Conservation (phyloP, 2,329 filamentous ascomycete species). For the Parafenestella ontariensis region DNA sequence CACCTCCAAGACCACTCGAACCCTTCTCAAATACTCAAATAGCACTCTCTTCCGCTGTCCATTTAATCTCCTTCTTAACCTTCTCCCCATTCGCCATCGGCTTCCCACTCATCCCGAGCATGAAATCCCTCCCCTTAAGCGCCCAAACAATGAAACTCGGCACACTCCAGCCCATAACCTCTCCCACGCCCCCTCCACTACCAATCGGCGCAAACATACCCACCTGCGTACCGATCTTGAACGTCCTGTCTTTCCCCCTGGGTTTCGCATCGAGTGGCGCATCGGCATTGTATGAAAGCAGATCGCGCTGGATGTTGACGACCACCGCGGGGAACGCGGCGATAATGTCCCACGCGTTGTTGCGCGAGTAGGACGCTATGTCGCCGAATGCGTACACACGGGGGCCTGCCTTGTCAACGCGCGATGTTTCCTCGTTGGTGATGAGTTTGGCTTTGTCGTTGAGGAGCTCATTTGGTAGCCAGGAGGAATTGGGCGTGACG, state of each 20-base stretch:
- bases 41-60: slow-evolving; percentile 34
- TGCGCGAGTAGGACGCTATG: slow-evolving; percentile 52
- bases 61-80: slow-evolving; percentile 35
- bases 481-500: slow-evolving; percentile 60
- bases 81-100: slow-evolving; percentile 20
- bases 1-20: background rate
- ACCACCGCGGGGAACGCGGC: slow-evolving; percentile 50
- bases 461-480: slow-evolving; percentile 58
- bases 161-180: slow-evolving; percentile 46
- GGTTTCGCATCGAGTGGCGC: slow-evolving; percentile 26
- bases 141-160: slow-evolving; percentile 50
- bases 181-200: slow-evolving; percentile 42
- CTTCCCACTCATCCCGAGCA: slow-evolving; percentile 32
- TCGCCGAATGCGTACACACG: slow-evolving; percentile 60
- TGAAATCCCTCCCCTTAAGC: slow-evolving; percentile 52
- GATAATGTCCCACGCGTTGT: slow-evolving; percentile 52
- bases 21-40: slow-evolving; percentile 15
- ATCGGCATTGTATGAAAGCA: slow-evolving; percentile 44
- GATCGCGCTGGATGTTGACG: slow-evolving; percentile 57
- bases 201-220: slow-evolving; percentile 44
- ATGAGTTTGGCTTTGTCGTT: slow-evolving; percentile 56
- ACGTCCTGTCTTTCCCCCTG: slow-evolving; percentile 36
- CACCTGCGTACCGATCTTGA: slow-evolving; percentile 29
- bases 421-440: slow-evolving; percentile 55
- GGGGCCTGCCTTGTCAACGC: slow-evolving; percentile 54